Conservation (phyloP, 108 stramenopile species). For the Nannochloropsis gaditana region DNA sequence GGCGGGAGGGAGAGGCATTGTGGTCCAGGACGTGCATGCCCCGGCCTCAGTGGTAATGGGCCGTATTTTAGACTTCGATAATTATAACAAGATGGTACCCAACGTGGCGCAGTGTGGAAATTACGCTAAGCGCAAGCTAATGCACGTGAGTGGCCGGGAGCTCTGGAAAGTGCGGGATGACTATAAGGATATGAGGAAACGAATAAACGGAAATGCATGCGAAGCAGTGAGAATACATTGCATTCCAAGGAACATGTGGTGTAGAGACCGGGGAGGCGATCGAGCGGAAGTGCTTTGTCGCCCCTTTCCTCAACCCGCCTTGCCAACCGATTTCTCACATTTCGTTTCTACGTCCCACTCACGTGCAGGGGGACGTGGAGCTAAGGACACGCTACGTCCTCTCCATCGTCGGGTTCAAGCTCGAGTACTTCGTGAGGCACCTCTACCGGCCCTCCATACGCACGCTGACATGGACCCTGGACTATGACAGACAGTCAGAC, state of each 20-base stretch:
- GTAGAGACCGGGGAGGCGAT: constrained; percentile 21
- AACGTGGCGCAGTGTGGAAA: constrained; percentile 46
- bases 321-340: no score
- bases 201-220: neutral
- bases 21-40: constrained; percentile 47
- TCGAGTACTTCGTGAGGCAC: constrained; percentile 41
- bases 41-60: constrained; percentile 48
- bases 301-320: no score
- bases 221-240: neutral
- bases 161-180: neutral
- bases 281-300: neutral
- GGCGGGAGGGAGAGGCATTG: constrained; percentile 31
- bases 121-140: constrained; percentile 36
- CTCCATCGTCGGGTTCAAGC: constrained; percentile 38
- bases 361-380: neutral
- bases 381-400: constrained; percentile 25
- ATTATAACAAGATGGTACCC: constrained; percentile 46
- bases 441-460: constrained; percentile 28
- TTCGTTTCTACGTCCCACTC: no score
- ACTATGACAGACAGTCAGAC: constrained; percentile 35
- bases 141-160: constrained; percentile 29
- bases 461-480: constrained; percentile 46
- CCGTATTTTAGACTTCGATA: constrained; percentile 48
- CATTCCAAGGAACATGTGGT: constrained; percentile 25
- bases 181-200: neutral